These are phyloP conservation scores for Claviceps pusilla DNA, from an alignment of 2,329 filamentous ascomycete species.

Conservation along the genomic window DNA sequence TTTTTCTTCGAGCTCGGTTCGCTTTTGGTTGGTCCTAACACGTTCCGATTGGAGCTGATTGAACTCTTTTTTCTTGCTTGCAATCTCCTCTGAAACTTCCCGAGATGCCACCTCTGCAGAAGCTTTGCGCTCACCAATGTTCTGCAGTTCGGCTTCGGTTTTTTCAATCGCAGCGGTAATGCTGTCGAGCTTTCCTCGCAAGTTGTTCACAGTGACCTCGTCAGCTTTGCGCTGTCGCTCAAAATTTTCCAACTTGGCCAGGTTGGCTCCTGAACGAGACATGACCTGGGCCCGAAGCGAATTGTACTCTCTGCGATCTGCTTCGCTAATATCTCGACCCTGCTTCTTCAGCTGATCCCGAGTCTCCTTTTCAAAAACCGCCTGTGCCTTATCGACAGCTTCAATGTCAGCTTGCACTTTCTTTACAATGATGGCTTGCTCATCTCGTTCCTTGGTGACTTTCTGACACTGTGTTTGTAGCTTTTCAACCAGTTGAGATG, in stretches of 20 bases:
- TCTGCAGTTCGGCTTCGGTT: slow-evolving; percentile 54
- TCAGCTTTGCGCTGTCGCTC: slow-evolving; percentile 80
- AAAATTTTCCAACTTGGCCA: slow-evolving; percentile 73
- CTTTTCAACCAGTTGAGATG: slow-evolving; percentile 52
- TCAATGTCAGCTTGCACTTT: slow-evolving; percentile 68
- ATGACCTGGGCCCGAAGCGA: slow-evolving; percentile 71
- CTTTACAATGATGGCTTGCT: slow-evolving; percentile 51
- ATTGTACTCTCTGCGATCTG: slow-evolving; percentile 82
- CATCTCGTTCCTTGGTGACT: slow-evolving; percentile 61
- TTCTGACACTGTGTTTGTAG: slow-evolving; percentile 53
- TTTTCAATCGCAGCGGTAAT: slow-evolving; percentile 60
- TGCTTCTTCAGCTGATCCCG: slow-evolving; percentile 71
- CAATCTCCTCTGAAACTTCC: slow-evolving; percentile 61
- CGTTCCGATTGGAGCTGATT: slow-evolving; percentile 75
- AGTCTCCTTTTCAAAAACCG: slow-evolving; percentile 79
- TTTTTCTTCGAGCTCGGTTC: slow-evolving; percentile 84
- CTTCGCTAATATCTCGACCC: slow-evolving; percentile 70
- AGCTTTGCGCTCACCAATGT: slow-evolving; percentile 53
- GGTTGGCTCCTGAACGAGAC: slow-evolving; percentile 64
- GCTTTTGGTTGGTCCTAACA: slow-evolving; percentile 62
- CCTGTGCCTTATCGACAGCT: slow-evolving; percentile 76
- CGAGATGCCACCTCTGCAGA: slow-evolving; percentile 48
- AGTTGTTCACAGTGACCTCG: slow-evolving; percentile 74
- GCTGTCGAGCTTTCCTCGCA: slow-evolving; percentile 76
- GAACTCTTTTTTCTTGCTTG: slow-evolving; percentile 78